Percentiles rank a stretch among this genome's conserved stretches.
Evolutionary conservation across 2,329 filamentous ascomycete species (phyloP).

Genomic region (Aspergillus udagawae): DNA sequence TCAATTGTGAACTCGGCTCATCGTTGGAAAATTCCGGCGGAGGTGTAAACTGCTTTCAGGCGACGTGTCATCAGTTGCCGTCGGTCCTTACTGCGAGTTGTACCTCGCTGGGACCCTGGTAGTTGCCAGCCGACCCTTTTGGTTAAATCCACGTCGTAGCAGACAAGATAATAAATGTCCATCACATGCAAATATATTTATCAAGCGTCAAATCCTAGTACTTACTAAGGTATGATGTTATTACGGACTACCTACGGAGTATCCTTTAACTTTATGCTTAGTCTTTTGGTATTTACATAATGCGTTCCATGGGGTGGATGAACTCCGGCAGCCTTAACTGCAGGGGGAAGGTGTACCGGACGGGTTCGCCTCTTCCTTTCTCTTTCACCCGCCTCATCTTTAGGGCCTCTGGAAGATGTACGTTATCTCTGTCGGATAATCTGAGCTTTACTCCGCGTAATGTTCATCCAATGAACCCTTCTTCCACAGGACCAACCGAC

Average conservation of each 20-base stretch:
- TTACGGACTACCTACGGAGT: too few species aligned
- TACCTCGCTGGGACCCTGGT: too few species aligned
- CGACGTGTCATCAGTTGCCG: constrained; percentile 17
- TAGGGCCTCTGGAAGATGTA: too few species aligned
- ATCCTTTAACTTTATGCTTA: background rate
- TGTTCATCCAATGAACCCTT: background rate
- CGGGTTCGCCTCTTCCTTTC: background rate
- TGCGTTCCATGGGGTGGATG: background rate
- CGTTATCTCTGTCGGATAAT: background rate
- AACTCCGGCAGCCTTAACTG: background rate
- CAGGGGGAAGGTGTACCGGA: background rate
- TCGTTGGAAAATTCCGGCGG: background rate
- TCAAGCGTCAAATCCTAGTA: background rate
- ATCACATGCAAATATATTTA: background rate
- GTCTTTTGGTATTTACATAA: background rate
- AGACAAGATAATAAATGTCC: background rate
- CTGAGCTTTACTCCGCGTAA: background rate
- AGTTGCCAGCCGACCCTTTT: too few species aligned
- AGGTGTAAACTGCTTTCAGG: constrained; percentile 2
- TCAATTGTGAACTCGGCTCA: background rate
- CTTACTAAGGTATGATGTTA: background rate
- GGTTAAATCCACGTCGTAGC: background rate
- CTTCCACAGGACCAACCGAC: background rate
- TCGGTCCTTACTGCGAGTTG: background rate
- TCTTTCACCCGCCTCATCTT: background rate